These are phyloP conservation scores for Cymbopogon flexuosus DNA, from an alignment of 202 grass and related monocot genomes.

Conservation along the genomic window DNA sequence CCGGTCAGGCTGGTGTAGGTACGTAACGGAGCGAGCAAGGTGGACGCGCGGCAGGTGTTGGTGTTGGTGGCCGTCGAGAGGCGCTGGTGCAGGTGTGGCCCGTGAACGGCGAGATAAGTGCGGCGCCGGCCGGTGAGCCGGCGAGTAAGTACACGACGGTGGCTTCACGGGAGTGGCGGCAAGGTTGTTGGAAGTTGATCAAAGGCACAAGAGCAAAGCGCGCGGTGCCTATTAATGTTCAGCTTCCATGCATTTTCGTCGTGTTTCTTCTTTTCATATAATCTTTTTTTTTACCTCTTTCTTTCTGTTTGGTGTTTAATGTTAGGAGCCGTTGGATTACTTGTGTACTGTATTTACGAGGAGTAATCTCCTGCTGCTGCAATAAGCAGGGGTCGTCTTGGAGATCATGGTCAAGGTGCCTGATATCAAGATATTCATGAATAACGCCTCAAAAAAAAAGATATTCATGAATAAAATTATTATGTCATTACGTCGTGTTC, in stretches of 20 bases:
- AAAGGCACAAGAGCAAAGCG: slow-evolving; percentile 13
- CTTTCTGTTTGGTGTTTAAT: neutral
- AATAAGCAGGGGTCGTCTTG: neutral
- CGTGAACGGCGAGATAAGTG: neutral
- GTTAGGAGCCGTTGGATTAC: neutral
- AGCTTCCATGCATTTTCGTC: neutral
- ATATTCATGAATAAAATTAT: neutral
- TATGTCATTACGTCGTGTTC: neutral
- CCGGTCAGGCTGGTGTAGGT: slow-evolving; percentile 57
- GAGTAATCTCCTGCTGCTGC: neutral
- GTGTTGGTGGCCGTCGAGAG: too few relatives aligned
- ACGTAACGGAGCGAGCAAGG: neutral
- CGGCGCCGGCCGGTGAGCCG: slow-evolving; percentile 35
- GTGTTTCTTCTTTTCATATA: neutral
- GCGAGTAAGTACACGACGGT: neutral
- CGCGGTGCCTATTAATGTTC: slow-evolving; percentile 21
- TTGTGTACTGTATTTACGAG: neutral
- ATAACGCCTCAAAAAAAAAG: too few relatives aligned
- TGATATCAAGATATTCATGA: too few relatives aligned
- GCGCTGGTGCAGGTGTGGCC: too few relatives aligned
- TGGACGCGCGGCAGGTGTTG: too few relatives aligned
- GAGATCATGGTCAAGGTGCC: neutral
- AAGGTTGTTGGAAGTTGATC: slow-evolving; percentile 10
- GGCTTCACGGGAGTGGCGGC: slow-evolving; percentile 25
- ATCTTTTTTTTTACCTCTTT: neutral